Evolutionary conservation across 2,329 filamentous ascomycete genomes (phyloP).

Genomic region (Xylaria sp.): DNA sequence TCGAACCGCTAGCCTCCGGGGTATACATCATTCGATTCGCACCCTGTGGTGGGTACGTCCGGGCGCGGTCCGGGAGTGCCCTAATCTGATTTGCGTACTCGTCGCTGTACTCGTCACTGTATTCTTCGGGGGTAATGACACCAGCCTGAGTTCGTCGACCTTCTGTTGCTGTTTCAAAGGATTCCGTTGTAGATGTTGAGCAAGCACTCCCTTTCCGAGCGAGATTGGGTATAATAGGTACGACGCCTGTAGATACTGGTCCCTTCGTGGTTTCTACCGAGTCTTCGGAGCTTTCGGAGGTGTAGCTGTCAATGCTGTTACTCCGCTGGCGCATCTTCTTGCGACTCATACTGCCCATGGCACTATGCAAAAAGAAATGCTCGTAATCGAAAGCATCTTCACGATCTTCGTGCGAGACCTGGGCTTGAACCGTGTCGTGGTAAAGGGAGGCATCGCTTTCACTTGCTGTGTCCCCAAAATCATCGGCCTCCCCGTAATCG

Average conservation of each 20-base stretch:
- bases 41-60: constrained; percentile 32
- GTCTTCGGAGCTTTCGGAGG: constrained; percentile 55
- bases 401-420: constrained; percentile 80
- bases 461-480: constrained; percentile 41
- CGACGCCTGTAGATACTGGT: constrained; percentile 28
- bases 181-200: constrained; percentile 47
- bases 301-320: constrained; percentile 48
- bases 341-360: constrained; percentile 70
- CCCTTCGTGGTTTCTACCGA: constrained; percentile 59
- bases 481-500: constrained; percentile 34
- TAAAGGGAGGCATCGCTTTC: constrained; percentile 62
- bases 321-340: constrained; percentile 39
- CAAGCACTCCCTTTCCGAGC: constrained; percentile 43
- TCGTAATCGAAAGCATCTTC: constrained; percentile 96
- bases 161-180: constrained; percentile 54
- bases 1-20: constrained; percentile 24
- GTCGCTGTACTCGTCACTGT: constrained; percentile 16
- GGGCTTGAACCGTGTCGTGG: constrained; percentile 54
- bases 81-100: constrained; percentile 23
- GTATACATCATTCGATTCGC: constrained; percentile 27
- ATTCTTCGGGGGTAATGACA: constrained; percentile 19
- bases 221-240: constrained; percentile 23
- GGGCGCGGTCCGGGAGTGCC: constrained; percentile 23
- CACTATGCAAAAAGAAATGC: constrained; percentile 90
- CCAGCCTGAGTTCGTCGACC: constrained; percentile 32